Base-by-base conservation (phyloP, 192 early-diverging fungal genomes). In the Entomortierella chlamydospora region DNA sequence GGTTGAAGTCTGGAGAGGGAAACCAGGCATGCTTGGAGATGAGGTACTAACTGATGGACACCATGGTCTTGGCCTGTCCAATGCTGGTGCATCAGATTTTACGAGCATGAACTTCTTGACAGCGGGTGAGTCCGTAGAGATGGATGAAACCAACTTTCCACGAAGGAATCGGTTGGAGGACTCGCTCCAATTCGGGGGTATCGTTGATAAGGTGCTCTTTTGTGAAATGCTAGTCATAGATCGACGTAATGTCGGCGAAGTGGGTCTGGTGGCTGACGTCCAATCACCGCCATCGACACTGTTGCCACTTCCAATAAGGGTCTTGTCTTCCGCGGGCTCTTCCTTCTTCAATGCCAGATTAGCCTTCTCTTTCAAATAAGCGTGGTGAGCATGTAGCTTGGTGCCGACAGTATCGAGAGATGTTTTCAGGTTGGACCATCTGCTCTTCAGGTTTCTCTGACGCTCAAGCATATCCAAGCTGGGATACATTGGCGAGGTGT, bases 21-120 rank as follows among this genome's bases (percentile, higher is more conserved):
- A 78, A 2, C 73, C 73, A 34, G 73, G 73, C 73, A 78, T 31
- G 20, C 73, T 56, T 13, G 73, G 66, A 5, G 73, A 78, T 13
- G 53, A 10, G 0, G 39, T 17, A 28, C 25, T 64, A 33, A 61
- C 61, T 4, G 66, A 64, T 15, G 73, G 73, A 22, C 73, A 78
- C 73, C 73, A 78, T 41, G 66, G 66, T 12, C 73, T 61, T 20
- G 73, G 73, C 20, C 64, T 69, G 4, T 28, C 23, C 66, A 59
- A 69, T 2, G 12, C 23, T 9, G 73, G 73, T 45, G 68, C 61
- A 33, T 78, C 73, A 5, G 60, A 63, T 49, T 69, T 70, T 31
- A 78, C 34, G 2, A 69, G 34, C 73, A 78, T 69, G 39, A 41
- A 78, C 56, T 78, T 78, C 25, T 42, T 39, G 5, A 78, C 61